Conservation (phyloP, 371 early-diverging fungal species). For the Vairimorpha necatrix region DNA sequence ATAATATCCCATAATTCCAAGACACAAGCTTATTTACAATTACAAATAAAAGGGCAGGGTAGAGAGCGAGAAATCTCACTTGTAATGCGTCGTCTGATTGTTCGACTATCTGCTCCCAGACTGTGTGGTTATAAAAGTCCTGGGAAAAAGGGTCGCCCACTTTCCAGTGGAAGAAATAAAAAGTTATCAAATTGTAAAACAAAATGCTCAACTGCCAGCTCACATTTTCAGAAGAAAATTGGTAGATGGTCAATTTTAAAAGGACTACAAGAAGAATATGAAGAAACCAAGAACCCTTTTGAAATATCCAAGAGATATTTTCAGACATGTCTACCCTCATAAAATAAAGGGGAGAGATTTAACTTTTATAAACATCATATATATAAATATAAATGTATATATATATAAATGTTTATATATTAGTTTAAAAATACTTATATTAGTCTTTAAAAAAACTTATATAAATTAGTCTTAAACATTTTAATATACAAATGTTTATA, state of each 20-base stretch:
- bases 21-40: slow-evolving; percentile 52
- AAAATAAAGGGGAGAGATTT: no score
- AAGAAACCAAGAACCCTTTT: slow-evolving; percentile 54
- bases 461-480: no score
- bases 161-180: slow-evolving; percentile 65
- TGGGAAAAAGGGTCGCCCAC: slow-evolving; percentile 65
- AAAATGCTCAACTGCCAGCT: slow-evolving; percentile 57
- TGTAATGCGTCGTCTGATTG: slow-evolving; percentile 58
- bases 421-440: not conserved
- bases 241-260: slow-evolving; percentile 20
- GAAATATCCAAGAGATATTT: slow-evolving; percentile 61
- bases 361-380: not conserved
- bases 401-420: no score
- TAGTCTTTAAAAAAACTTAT: not conserved
- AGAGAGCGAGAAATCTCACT: slow-evolving; percentile 60
- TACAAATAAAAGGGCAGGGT: slow-evolving; percentile 62
- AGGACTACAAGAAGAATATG: slow-evolving; percentile 50
- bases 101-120: slow-evolving; percentile 66
- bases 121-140: slow-evolving; percentile 57
- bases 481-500: no score
- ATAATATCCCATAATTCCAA: slow-evolving; percentile 56
- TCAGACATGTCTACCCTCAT: slow-evolving; percentile 48
- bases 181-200: slow-evolving; percentile 63
- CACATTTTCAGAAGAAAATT: slow-evolving; percentile 37
- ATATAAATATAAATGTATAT: not conserved